Conservation (phyloP, 164 flowering plant species). For the Berberis vulgaris region DNA sequence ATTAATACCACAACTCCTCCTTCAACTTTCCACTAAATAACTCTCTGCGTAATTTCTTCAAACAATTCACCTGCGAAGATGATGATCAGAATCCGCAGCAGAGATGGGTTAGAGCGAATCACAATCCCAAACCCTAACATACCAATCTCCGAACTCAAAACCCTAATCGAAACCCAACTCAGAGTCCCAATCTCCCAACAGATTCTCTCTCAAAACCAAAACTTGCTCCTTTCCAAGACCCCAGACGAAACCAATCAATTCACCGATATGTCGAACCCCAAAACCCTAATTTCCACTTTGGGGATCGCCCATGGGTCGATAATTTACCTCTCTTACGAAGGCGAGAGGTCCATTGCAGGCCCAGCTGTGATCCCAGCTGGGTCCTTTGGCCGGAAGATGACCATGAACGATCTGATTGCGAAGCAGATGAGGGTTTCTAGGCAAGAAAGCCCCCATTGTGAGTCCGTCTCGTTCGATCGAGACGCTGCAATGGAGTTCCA, state of each 20-base stretch:
- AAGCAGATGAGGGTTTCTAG: conserved; percentile 73
- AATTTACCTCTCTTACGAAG: conserved; percentile 59
- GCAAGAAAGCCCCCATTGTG: conserved; percentile 75
- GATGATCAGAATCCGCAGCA: conserved; percentile 82
- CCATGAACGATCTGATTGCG: conserved; percentile 89
- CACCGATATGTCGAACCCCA: conserved; percentile 61
- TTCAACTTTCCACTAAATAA: neutral
- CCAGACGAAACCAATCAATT: conserved; percentile 34
- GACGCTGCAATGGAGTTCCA: conserved; percentile 77
- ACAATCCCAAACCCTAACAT: conserved; percentile 35
- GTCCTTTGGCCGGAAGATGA: conserved; percentile 86
- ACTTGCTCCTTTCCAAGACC: conserved; percentile 73
- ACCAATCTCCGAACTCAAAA: conserved; percentile 52
- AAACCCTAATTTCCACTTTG: conserved; percentile 51
- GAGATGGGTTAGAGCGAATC: conserved; percentile 79
- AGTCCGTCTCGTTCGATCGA: conserved; percentile 77
- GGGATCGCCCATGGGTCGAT: conserved; percentile 69
- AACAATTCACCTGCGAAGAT: neutral
- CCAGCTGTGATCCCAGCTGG: conserved; percentile 56
- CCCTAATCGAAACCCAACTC: conserved; percentile 64
- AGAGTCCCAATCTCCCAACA: conserved; percentile 53
- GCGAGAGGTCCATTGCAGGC: conserved; percentile 58
- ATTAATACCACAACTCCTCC: neutral
- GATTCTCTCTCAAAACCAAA: conserved; percentile 67
- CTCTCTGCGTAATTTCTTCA: neutral